phyloP scores from a whole-genome alignment of 805 yeast species.

The Candida argentea region DNA sequence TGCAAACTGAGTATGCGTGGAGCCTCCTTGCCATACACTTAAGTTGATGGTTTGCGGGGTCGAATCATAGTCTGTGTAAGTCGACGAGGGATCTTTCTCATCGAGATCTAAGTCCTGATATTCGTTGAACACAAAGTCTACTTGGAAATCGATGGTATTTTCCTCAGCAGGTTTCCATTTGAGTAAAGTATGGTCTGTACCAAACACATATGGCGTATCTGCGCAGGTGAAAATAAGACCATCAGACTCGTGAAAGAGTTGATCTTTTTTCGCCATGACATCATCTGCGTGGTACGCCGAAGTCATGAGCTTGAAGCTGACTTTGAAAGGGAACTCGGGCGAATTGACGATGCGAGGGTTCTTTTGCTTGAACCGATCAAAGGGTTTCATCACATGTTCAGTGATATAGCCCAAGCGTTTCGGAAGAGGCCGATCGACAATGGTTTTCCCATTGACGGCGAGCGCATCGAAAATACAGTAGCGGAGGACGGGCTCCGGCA shows the following conservation, averaged over 20 bases:
- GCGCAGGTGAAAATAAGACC: conserved; percentile 92
- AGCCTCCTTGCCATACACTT: conserved; percentile 69
- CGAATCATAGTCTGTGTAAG: conserved; percentile 72
- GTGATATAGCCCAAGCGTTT: conserved; percentile 83
- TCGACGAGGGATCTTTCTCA: conserved; percentile 56
- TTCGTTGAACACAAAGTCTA: conserved; percentile 50
- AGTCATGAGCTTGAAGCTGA: conserved; percentile 83
- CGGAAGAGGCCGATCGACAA: conserved; percentile 62
- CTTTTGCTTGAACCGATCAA: conserved; percentile 52
- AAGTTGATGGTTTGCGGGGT: conserved; percentile 57
- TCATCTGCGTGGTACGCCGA: conserved; percentile 67
- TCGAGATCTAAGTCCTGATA: conserved; percentile 56
- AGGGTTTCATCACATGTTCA: conserved; percentile 74
- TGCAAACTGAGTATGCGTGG: conserved; percentile 53
- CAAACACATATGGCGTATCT: conserved; percentile 75
- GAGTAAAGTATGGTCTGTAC: conserved; percentile 76
- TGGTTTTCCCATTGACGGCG: conserved; percentile 65
- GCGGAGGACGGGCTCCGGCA: conserved; percentile 40
- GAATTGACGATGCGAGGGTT: conserved; percentile 66
- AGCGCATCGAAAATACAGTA: conserved; percentile 88
- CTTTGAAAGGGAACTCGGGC: conserved; percentile 66
- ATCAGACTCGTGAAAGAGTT: conserved; percentile 80
- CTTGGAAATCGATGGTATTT: conserved; percentile 82
- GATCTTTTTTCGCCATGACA: conserved; percentile 61
- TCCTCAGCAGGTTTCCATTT: conserved; percentile 98